A percentile compares a stretch with the other conserved stretches of the same genome.
Evolutionary conservation across 1,139 yeast species (phyloP).

Genomic region (Hanseniaspora gamundiae): DNA sequence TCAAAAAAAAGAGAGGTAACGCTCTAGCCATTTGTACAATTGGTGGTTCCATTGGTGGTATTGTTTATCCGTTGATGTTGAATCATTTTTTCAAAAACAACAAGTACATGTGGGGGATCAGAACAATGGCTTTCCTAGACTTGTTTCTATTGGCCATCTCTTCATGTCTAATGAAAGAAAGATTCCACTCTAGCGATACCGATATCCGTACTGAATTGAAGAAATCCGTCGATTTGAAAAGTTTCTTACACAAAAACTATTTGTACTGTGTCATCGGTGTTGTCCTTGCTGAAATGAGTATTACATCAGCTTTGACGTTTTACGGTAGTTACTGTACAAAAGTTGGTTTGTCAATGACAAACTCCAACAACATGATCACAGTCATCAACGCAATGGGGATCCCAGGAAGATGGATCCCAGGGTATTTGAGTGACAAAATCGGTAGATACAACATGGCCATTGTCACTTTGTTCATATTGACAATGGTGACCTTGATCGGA

Average conservation of each 20-base stretch:
- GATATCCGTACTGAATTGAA: slow-evolving; percentile 16
- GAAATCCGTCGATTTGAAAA: slow-evolving; percentile 32
- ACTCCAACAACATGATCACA: slow-evolving; percentile 36
- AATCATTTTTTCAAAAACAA: slow-evolving; percentile 32
- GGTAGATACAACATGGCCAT: slow-evolving; percentile 45
- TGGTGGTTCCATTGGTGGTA: slow-evolving; percentile 64
- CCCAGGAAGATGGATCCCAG: slow-evolving; percentile 39
- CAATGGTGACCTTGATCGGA: slow-evolving; percentile 31
- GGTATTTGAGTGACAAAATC: slow-evolving; percentile 34
- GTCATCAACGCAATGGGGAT: slow-evolving; percentile 38
- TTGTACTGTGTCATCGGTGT: slow-evolving; percentile 32
- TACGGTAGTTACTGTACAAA: slow-evolving; percentile 38
- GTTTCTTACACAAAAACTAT: slow-evolving; percentile 31
- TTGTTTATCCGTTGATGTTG: slow-evolving; percentile 48
- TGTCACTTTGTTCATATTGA: slow-evolving; percentile 27
- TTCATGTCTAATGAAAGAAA: slow-evolving; percentile 29
- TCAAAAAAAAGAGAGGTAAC: slow-evolving; percentile 41
- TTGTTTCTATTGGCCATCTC: slow-evolving; percentile 30
- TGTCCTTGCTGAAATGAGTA: slow-evolving; percentile 31
- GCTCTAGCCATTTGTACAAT: slow-evolving; percentile 51
- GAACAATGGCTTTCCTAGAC: slow-evolving; percentile 42
- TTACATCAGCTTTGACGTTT: slow-evolving; percentile 34
- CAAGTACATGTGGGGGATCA: slow-evolving; percentile 49
- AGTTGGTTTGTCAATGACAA: slow-evolving; percentile 31
- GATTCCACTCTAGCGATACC: slow-evolving; percentile 19